Conservation (phyloP, 352 stramenopile species). For the Achlya hypogyna region DNA sequence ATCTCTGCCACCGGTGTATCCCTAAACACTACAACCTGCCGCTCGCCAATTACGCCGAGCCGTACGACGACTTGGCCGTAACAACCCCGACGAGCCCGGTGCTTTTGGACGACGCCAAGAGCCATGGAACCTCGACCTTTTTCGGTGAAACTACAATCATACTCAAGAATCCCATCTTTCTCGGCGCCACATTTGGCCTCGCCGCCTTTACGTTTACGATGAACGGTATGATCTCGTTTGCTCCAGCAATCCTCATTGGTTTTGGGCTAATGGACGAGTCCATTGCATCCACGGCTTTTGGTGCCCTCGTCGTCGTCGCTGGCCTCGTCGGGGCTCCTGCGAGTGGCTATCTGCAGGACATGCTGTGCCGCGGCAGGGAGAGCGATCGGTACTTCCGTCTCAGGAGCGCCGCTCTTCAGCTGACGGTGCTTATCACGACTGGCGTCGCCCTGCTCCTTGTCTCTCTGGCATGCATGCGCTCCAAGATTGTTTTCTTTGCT, state of each 20-base stretch:
- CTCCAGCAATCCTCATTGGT: constrained; percentile 10
- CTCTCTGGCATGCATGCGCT: constrained; percentile 45
- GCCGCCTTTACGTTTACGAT: constrained; percentile 31
- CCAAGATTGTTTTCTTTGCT: constrained; percentile 31
- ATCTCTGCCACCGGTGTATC: neutral
- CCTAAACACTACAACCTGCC: neutral
- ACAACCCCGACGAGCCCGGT: neutral
- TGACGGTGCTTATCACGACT: constrained; percentile 34
- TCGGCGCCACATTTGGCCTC: constrained; percentile 31
- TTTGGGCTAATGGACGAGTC: neutral
- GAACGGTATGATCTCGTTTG: constrained; percentile 24
- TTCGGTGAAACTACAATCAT: neutral
- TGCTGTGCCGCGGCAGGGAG: neutral
- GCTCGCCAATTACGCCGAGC: neutral
- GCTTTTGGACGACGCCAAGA: neutral
- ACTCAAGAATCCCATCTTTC: constrained; percentile 24
- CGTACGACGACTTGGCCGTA: neutral
- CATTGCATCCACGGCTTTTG: constrained; percentile 6
- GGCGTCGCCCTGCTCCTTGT: constrained; percentile 38
- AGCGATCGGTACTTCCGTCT: neutral
- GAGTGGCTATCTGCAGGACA: constrained; percentile 28
- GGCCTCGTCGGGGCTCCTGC: constrained; percentile 26
- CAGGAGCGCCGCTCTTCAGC: neutral
- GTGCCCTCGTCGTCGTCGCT: constrained; percentile 11
- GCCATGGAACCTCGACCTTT: neutral